Percentiles rank a stretch among this genome's conserved stretches.
These are phyloP conservation scores for Chrysosporium keratinophilum DNA, from an alignment of 2,329 filamentous ascomycete genomes.

Conservation along the genomic window DNA sequence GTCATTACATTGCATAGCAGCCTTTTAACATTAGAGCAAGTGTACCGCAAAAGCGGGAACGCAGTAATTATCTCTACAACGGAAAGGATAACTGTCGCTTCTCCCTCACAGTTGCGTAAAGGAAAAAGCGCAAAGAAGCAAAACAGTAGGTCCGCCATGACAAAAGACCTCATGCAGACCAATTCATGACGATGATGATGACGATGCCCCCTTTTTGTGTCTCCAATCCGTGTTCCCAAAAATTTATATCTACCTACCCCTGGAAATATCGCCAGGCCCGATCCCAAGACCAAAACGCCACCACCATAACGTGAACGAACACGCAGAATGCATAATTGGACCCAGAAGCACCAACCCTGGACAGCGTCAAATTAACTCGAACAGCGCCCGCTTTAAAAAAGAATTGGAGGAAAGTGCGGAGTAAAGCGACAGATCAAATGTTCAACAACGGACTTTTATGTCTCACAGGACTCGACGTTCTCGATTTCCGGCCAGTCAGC, in stretches of 20 bases:
- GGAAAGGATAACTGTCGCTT: neutral
- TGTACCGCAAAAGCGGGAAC: neutral
- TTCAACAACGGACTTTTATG: constrained; percentile 8
- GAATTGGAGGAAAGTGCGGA: neutral
- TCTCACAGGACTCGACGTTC: constrained; percentile 41
- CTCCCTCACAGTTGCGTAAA: neutral
- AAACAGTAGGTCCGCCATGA: neutral
- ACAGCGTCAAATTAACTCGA: neutral
- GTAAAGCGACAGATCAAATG: constrained; percentile 1
- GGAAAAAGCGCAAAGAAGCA: neutral
- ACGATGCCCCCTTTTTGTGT: neutral
- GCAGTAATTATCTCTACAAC: neutral
- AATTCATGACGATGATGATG: neutral
- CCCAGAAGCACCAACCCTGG: neutral
- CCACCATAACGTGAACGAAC: neutral
- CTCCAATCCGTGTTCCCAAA: neutral
- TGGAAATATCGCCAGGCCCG: neutral
- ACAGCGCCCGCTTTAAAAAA: neutral
- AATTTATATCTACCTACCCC: neutral
- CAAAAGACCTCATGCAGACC: neutral
- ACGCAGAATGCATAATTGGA: neutral
- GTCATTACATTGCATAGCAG: no score
- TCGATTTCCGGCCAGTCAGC: constrained; percentile 36
- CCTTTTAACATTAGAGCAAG: no score
- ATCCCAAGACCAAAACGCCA: neutral